Evolutionary conservation across 2,329 filamentous ascomycete species (phyloP), one percentile per base, ranked within the genome.

Genomic region (Cordyceps cateniannulata): DNA sequence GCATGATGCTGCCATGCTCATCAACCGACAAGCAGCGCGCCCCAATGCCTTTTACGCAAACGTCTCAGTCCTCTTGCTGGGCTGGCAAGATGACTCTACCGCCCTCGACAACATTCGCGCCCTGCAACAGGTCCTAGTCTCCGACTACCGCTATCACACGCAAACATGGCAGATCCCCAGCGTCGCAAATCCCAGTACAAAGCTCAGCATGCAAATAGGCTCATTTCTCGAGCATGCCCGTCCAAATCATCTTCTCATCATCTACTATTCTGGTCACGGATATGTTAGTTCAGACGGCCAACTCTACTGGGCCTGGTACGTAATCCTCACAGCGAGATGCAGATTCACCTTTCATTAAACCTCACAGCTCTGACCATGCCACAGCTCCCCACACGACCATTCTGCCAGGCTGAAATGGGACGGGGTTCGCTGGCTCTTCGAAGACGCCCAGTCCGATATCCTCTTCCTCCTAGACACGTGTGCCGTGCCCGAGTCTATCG

Each of bases 1-100:
- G 49, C 85, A 88, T 69, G 85, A 87, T 79, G 85, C 85, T 54
- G 85, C 85, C 65, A 86, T 86, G 80, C 77, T 86, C 67, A 86
- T 88, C 65, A 83, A 86, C 69, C 79, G 82, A 64, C 84, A 86
- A 72, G 83, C 82, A 50, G 82, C 86, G 68, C 79, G 77, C 79
- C 3, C 79, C 79, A 25, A 1, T 16, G 2, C 44, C 16, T 29
- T 14, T 5, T 86, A 88, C 65, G 78, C 75, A 20, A 80, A 79
- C 60, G 84, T 85, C 16, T 86, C 84, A 4, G 85, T 85, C 12
- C 72, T 88, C 38, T 71, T 88, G 53, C 66, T 88, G 62, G 78
- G 81, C 60, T 88, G 85, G 85, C 83, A 87, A 65, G 84, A 85
- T 59, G 84, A 87, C 65, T 72, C 72, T 47, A 76, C 75, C 40